Conservation (phyloP, 495 filamentous ascomycete genomes). For the Aspergillus conjunctus region DNA sequence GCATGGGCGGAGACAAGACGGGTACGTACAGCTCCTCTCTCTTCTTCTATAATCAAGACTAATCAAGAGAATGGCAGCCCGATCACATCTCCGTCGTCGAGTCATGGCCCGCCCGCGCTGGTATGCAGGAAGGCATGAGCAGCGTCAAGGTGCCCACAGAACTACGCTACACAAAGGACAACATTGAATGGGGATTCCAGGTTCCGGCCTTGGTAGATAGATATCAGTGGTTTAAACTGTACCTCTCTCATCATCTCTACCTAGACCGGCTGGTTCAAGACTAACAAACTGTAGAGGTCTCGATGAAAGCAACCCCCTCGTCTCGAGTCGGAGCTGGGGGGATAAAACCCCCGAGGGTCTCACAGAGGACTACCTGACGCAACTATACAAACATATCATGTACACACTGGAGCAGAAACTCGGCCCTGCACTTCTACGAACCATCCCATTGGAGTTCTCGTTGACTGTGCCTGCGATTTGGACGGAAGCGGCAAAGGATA, state of each 20-base stretch:
- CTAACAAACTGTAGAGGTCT: neutral
- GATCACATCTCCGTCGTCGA: conserved; percentile 19
- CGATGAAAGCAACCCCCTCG: conserved; percentile 14
- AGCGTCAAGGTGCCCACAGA: conserved; percentile 43
- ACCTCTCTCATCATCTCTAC: conserved; percentile 30
- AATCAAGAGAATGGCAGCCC: conserved; percentile 31
- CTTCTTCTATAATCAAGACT: conserved; percentile 26
- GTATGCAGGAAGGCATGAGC: conserved; percentile 26
- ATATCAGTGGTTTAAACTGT: conserved; percentile 58
- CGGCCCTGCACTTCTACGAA: conserved; percentile 10
- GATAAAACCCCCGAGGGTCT: conserved; percentile 12
- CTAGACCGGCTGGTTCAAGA: conserved; percentile 51
- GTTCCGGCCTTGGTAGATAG: conserved; percentile 42
- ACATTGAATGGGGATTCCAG: conserved; percentile 53
- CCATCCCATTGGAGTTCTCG: conserved; percentile 13
- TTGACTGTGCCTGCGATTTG: conserved; percentile 17
- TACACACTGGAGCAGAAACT: conserved; percentile 18
- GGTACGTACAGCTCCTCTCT: conserved; percentile 6
- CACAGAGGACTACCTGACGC: conserved; percentile 11
- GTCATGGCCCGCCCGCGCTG: conserved; percentile 19
- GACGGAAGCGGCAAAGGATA: conserved; percentile 18
- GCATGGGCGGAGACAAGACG: conserved; percentile 45
- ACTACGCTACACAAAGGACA: conserved; percentile 29
- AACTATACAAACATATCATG: conserved; percentile 16
- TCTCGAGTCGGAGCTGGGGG: conserved; percentile 14